Conservation (phyloP, 179 eudicot genomes). For the Gypsophila paniculata region DNA sequence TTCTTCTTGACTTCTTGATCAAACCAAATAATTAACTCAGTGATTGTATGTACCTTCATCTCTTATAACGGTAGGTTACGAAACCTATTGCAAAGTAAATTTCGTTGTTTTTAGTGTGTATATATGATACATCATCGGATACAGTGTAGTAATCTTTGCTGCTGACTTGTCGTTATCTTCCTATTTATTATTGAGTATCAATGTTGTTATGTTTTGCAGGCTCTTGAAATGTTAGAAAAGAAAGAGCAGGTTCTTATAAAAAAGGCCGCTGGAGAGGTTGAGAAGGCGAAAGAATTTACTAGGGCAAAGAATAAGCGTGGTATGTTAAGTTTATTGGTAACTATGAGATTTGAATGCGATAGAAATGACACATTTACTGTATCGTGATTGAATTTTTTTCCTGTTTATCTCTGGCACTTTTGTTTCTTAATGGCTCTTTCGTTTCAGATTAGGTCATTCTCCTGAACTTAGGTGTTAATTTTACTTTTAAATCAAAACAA, state of each 20-base stretch:
- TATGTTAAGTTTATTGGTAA: conserved; percentile 25
- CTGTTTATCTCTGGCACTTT: not conserved
- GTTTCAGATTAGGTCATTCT: not conserved
- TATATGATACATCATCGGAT: not conserved
- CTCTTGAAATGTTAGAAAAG: conserved; percentile 88
- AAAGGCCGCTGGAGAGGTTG: conserved; percentile 71
- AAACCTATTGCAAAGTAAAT: not conserved
- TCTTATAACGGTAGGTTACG: too few species aligned
- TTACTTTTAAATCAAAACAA: too few species aligned
- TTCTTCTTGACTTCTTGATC: not conserved
- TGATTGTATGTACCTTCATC: not conserved
- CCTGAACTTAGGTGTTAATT: not conserved
- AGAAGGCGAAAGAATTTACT: conserved; percentile 71
- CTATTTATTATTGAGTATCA: not conserved
- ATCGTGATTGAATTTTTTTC: not conserved
- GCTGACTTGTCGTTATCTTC: not conserved
- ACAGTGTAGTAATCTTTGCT: not conserved
- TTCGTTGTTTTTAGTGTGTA: not conserved
- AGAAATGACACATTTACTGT: conserved; percentile 20
- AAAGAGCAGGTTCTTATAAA: conserved; percentile 65
- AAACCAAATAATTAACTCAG: not conserved
- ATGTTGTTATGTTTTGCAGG: conserved; percentile 36
- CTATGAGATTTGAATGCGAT: conserved; percentile 42
- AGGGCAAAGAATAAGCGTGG: conserved; percentile 78
- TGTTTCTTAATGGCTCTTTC: not conserved